Evolutionary conservation across 805 yeast genomes (phyloP), one percentile per base, ranked within the genome.

Genomic region (Candida takata): DNA sequence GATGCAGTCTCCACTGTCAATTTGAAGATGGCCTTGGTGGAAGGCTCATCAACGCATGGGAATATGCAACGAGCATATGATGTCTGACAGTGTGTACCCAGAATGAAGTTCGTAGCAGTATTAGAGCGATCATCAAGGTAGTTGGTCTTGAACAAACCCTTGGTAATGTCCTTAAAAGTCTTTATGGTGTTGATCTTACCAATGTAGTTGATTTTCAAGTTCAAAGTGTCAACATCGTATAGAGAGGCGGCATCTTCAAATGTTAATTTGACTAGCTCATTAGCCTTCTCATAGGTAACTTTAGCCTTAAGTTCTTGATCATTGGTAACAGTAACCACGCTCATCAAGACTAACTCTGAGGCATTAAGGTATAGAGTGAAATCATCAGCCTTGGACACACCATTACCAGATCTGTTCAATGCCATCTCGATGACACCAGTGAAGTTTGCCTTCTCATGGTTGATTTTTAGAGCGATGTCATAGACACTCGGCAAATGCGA

Each of bases 61-160:
- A 77, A 77, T 10, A 83, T 69, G 32, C 52, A 50, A 44, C 80
- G 64, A 4, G 86, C 79, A 43, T 69, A 78, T 13, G 67, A 65
- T 0, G 92, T 87, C 52, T 82, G 88, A 29, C 76, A 67, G 49
- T 84, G 92, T 2, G 92, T 79, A 0, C 87, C 77, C 23, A 82
- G 51, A 10, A 81, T 59, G 38, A 59, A 68, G 42, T 72, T 69
- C 40, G 72, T 67, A 2, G 78, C 59, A 16, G 53, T 61, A 6
- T 78, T 78, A 2, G 72, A 60, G 14, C 60, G 53, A 5, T 67
- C 61, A 45, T 74, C 75, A 37, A 69, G 64, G 51, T 76, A 79
- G 49, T 76, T 77, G 2, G 86, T 77, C 48, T 77, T 77, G 64
- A 78, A 83, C 2, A 83, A 53, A 24, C 92, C 92, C 32, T 57